phyloP scores from a whole-genome alignment of 495 filamentous ascomycete genomes.

The Penicillium desertorum region DNA sequence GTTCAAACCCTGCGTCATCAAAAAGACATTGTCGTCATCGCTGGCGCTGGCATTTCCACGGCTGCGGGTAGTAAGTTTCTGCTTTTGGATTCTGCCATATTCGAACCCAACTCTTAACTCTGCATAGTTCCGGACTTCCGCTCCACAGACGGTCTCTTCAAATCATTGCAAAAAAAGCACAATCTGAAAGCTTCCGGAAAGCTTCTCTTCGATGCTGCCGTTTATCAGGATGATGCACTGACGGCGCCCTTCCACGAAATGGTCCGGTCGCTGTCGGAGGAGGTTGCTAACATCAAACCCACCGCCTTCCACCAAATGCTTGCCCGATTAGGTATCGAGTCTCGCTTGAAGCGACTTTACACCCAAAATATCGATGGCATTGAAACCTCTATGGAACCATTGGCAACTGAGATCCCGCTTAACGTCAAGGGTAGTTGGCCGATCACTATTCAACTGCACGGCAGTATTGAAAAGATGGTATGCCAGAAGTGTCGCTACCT shows the following conservation, averaged over 20 bases:
- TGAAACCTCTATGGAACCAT: constrained; percentile 78
- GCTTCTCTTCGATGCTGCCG: constrained; percentile 93
- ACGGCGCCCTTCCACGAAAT: constrained; percentile 92
- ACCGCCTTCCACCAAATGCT: constrained; percentile 93
- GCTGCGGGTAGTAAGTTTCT: constrained; percentile 83
- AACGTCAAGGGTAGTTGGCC: constrained; percentile 86
- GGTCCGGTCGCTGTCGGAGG: constrained; percentile 80
- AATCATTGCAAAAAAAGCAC: constrained; percentile 75
- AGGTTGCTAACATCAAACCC: constrained; percentile 71
- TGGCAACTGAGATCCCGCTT: constrained; percentile 74
- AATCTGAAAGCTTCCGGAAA: constrained; percentile 92
- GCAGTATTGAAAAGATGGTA: constrained; percentile 91
- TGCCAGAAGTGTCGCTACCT: constrained; percentile 87
- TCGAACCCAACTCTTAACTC: constrained; percentile 30
- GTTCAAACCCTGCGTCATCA: constrained; percentile 78
- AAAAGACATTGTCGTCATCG: constrained; percentile 94
- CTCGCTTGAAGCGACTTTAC: constrained; percentile 87
- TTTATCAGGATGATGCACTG: constrained; percentile 85
- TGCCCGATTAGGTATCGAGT: constrained; percentile 84
- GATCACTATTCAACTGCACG: constrained; percentile 88
- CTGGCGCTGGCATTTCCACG: constrained; percentile 94
- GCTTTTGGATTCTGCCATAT: constrained; percentile 60
- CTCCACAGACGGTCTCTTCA: constrained; percentile 84
- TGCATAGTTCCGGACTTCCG: constrained; percentile 90
- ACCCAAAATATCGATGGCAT: constrained; percentile 96